Evolutionary conservation across 1,139 yeast genomes (phyloP).

Genomic region (Arxiozyma slooffiae): DNA sequence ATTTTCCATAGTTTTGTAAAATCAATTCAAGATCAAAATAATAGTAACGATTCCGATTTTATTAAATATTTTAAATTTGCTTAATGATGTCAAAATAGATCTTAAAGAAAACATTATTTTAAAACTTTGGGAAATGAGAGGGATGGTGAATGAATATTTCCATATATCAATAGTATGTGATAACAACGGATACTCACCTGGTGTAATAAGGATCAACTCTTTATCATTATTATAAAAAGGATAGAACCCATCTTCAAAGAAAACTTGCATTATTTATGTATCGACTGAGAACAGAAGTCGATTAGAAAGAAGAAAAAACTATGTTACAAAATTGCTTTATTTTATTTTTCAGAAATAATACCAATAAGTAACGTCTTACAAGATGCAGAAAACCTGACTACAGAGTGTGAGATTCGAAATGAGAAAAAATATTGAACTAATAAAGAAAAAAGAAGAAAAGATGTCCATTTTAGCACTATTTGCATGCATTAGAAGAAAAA

Average conservation of each 20-base stretch:
- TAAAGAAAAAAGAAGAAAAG: conserved; percentile 19
- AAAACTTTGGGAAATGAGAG: conserved; percentile 42
- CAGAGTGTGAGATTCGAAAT: conserved; percentile 11
- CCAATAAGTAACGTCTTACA: conserved; percentile 17
- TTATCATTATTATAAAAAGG: conserved; percentile 63
- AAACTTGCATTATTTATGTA: conserved; percentile 63
- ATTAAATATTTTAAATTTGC: conserved; percentile 5
- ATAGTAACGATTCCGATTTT: conserved; percentile 18
- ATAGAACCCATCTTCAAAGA: conserved; percentile 48
- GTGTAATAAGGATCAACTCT: conserved; percentile 35
- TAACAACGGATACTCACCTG: conserved; percentile 14
- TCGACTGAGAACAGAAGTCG: conserved; percentile 46
- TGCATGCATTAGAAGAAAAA: conserved; percentile 55
- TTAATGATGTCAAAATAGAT: conserved; percentile 11
- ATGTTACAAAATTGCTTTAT: conserved; percentile 63
- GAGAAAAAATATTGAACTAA: conserved; percentile 7
- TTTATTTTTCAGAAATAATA: conserved; percentile 59
- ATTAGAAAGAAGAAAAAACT: conserved; percentile 58
- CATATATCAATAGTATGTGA: conserved; percentile 37
- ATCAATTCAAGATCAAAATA: conserved; percentile 35
- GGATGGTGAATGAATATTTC: conserved; percentile 79
- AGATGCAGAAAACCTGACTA: conserved; percentile 11
- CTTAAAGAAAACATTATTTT: conserved; percentile 20
- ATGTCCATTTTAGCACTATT: conserved; percentile 49
- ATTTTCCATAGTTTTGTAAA: conserved; percentile 75